These are phyloP conservation scores for Sclerotinia trifoliorum DNA, from an alignment of 2,329 filamentous ascomycete genomes.

Conservation along the genomic window DNA sequence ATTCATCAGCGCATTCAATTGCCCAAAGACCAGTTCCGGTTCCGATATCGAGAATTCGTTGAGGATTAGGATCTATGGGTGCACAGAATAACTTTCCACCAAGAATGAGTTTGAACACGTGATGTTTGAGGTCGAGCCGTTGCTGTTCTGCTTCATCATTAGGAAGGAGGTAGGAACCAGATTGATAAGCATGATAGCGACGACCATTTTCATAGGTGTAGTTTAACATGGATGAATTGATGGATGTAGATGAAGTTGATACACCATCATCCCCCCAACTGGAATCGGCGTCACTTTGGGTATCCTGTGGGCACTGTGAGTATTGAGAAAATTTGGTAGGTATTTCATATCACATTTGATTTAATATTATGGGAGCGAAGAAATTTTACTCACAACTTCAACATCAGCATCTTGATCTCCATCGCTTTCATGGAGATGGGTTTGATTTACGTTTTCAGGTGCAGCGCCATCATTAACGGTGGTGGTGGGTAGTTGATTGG, in stretches of 20 bases:
- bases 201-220: conserved; percentile 58
- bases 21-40: conserved; percentile 61
- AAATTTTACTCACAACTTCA: conserved; percentile 8
- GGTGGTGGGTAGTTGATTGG: background rate
- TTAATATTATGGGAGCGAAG: no score
- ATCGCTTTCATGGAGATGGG: background rate
- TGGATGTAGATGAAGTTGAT: conserved; percentile 23
- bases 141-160: conserved; percentile 62
- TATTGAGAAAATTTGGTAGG: background rate
- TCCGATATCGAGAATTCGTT: conserved; percentile 56
- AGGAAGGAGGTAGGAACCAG: conserved; percentile 56
- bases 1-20: conserved; percentile 56
- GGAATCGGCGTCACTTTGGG: conserved; percentile 17
- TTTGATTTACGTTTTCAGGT: background rate
- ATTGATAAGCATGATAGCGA: conserved; percentile 56
- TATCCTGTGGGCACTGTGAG: conserved; percentile 11
- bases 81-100: conserved; percentile 48
- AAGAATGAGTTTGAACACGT: conserved; percentile 34
- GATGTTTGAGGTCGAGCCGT: conserved; percentile 52
- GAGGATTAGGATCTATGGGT: conserved; percentile 48
- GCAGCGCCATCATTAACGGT: no score
- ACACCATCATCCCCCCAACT: conserved; percentile 12
- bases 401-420: conserved; percentile 14
- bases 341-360: background rate
- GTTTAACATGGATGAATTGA: conserved; percentile 45